Conservation (phyloP, 495 filamentous ascomycete species). For the Pyronema omphalodes region DNA sequence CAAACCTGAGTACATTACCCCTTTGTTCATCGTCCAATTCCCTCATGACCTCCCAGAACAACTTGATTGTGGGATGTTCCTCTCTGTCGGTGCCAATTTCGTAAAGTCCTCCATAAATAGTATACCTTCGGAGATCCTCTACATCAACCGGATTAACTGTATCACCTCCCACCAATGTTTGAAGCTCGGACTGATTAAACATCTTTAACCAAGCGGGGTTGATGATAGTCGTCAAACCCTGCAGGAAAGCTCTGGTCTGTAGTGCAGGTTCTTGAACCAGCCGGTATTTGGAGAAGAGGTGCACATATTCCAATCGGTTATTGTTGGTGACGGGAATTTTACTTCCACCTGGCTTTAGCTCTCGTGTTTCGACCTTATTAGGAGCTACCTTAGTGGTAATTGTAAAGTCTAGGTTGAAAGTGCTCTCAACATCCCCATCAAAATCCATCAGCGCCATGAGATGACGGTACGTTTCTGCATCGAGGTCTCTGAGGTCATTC, state of each 20-base stretch:
- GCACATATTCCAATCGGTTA: slow-evolving; percentile 87
- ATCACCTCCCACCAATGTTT: slow-evolving; percentile 80
- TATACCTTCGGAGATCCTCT: slow-evolving; percentile 70
- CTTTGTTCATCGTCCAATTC: slow-evolving; percentile 53
- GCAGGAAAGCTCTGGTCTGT: slow-evolving; percentile 75
- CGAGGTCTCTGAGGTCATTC: slow-evolving; percentile 84
- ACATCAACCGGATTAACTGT: slow-evolving; percentile 60
- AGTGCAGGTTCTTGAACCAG: slow-evolving; percentile 54
- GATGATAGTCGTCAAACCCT: slow-evolving; percentile 71
- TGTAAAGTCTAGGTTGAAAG: slow-evolving; percentile 76
- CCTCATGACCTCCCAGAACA: slow-evolving; percentile 89
- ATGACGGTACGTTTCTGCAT: slow-evolving; percentile 84
- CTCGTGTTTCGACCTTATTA: slow-evolving; percentile 43
- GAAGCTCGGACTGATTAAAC: slow-evolving; percentile 93
- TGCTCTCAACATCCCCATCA: slow-evolving; percentile 53
- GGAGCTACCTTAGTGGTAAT: slow-evolving; percentile 58
- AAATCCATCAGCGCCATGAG: slow-evolving; percentile 78
- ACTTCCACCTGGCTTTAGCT: slow-evolving; percentile 57
- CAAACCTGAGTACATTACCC: slow-evolving; percentile 80
- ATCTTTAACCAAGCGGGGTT: slow-evolving; percentile 85
- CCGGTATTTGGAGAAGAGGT: slow-evolving; percentile 69
- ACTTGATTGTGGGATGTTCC: slow-evolving; percentile 64
- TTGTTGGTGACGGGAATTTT: slow-evolving; percentile 71
- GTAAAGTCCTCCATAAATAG: slow-evolving; percentile 75
- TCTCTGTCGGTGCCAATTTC: slow-evolving; percentile 64